Evolutionary conservation across 805 yeast genomes (phyloP), one percentile per base, ranked within the genome.

Genomic region (Jamesozyma lodderae): DNA sequence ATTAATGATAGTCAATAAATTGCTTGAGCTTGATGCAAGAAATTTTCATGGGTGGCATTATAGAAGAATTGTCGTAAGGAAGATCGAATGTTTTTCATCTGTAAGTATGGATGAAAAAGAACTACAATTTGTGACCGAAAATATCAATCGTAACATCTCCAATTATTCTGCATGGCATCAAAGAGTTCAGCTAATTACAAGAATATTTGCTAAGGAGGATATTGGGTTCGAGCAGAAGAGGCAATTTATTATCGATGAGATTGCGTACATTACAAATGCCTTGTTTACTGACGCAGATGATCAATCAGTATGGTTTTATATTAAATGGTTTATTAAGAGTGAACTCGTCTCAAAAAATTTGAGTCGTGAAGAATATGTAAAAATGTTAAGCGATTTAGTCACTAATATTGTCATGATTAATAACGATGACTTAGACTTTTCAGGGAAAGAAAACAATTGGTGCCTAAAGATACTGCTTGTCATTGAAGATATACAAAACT

Each of bases 31-130:
- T 36, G 98, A 92, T 54, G 68, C 82, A 14, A 72, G 98, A 49
- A 92, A 92, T 57, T 92, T 71, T 59, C 96, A 88, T 57, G 97
- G 95, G 1, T 90, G 98, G 98, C 86, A 83, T 35, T 92, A 92
- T 57, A 68, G 98, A 52, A 68, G 97, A 41, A 73, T 73, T 39
- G 75, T 92, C 6, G 73, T 84, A 4, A 66, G 61, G 25, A 47
- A 43, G 3, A 31, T 57, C 4, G 55, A 58, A 35, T 27, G 36
- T 7, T 24, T 45, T 8, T 47, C 55, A 0, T 56, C 53, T 1
- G 35, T 46, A 15, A 64, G 55, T 36, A 53, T 58, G 46, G 60
- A 63, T n/a, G 38, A 52, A 26, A 45, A 61, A 4, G 97, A 90
- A 59, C 77, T 86, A 48, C 70, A 71, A 19, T 90, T 76, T 60